Conservation (phyloP, 1,284 basidiomycete genomes). For the Leccinum fallax region DNA sequence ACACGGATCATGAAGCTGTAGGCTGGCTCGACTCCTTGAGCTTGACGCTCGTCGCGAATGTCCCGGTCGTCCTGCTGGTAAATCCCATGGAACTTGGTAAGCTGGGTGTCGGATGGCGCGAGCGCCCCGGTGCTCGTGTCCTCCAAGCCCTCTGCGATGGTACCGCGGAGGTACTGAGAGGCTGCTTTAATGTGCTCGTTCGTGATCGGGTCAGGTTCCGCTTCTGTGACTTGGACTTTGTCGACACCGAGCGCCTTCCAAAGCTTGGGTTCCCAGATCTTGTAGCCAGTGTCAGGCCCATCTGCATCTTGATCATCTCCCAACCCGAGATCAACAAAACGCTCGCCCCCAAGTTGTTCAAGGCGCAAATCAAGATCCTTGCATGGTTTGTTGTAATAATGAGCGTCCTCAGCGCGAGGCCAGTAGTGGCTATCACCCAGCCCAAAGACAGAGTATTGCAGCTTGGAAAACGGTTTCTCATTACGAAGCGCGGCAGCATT, state of each 20-base stretch:
- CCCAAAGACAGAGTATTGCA: slow-evolving; percentile 86
- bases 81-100: slow-evolving; percentile 99
- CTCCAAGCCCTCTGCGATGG: slow-evolving; percentile 89
- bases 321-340: slow-evolving; percentile 77
- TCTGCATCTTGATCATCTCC: slow-evolving; percentile 99
- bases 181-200: slow-evolving; percentile 99
- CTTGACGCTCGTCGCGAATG: slow-evolving; percentile 94
- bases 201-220: slow-evolving; percentile 95
- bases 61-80: slow-evolving; percentile 98
- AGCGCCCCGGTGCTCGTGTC: slow-evolving; percentile 90
- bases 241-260: slow-evolving; percentile 98
- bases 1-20: slow-evolving; percentile 99
- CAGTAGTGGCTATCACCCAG: slow-evolving; percentile 99
- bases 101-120: slow-evolving; percentile 87
- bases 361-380: slow-evolving; percentile 88
- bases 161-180: slow-evolving; percentile 92
- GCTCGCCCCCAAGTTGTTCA: slow-evolving; percentile 74
- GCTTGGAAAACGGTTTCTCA: slow-evolving; percentile 57
- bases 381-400: slow-evolving; percentile 97
- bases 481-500: slow-evolving; percentile 65
- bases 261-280: slow-evolving; percentile 87
- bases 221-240: slow-evolving; percentile 85
- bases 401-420: slow-evolving; percentile 94
- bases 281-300: slow-evolving; percentile 96
- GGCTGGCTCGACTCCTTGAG: slow-evolving; percentile 92